Conservation (phyloP, 2,329 filamentous ascomycete genomes). For the Fusarium transvaalense region DNA sequence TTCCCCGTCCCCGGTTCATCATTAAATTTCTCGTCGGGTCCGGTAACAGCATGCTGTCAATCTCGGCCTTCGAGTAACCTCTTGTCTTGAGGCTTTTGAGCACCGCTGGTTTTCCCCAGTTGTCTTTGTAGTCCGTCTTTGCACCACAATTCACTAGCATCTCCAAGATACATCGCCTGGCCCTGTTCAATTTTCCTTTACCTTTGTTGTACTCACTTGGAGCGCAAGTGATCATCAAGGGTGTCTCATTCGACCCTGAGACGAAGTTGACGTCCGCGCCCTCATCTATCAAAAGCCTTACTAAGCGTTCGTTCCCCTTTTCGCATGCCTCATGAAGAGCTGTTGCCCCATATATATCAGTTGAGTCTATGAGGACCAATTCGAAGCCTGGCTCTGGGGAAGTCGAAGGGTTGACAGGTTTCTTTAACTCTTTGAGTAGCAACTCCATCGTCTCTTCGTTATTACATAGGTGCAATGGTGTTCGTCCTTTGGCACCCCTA, state of each 20-base stretch:
- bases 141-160: conserved; percentile 8
- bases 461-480: conserved; percentile 19
- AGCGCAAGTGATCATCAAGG: conserved; percentile 14
- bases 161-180: conserved; percentile 7
- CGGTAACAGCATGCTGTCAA: conserved; percentile 17
- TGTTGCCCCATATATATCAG: conserved; percentile 16
- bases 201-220: conserved; percentile 7
- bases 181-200: background rate
- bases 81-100: conserved; percentile 11
- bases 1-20: background rate
- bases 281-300: conserved; percentile 17
- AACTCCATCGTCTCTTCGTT: conserved; percentile 4
- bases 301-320: conserved; percentile 12
- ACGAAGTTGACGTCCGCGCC: conserved; percentile 15
- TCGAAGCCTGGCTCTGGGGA: background rate
- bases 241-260: conserved; percentile 9
- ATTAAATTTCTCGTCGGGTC: conserved; percentile 7
- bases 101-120: conserved; percentile 7
- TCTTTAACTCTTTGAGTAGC: conserved; percentile 22
- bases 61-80: conserved; percentile 8
- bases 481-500: conserved; percentile 6
- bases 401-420: conserved; percentile 3
- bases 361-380: conserved; percentile 7
- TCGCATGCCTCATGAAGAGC: conserved; percentile 25
- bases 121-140: background rate